Conservation (phyloP, 306 rosid genomes). For the Pueraria montana region DNA sequence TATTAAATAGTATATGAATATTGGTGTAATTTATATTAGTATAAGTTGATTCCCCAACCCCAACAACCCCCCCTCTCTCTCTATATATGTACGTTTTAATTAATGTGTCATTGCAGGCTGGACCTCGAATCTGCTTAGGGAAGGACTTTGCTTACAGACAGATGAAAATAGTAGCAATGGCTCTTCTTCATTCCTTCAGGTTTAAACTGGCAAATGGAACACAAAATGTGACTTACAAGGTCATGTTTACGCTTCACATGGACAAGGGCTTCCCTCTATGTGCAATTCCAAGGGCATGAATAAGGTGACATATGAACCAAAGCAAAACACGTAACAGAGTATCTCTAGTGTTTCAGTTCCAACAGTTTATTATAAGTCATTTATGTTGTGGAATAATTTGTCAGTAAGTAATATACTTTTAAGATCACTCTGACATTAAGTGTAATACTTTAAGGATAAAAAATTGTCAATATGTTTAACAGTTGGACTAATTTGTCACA, state of each 20-base stretch:
- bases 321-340: neutral
- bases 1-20: no score
- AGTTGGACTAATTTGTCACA: no score
- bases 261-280: constrained; percentile 68
- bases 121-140: constrained; percentile 79
- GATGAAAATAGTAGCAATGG: constrained; percentile 75
- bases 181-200: constrained; percentile 68
- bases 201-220: constrained; percentile 66
- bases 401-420: no score
- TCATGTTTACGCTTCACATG: constrained; percentile 85
- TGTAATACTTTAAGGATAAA: no score
- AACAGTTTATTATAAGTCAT: no score
- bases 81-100: no score
- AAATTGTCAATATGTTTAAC: no score
- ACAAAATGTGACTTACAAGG: constrained; percentile 57
- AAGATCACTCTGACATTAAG: no score
- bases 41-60: no score
- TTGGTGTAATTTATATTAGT: no score
- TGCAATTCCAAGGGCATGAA: constrained; percentile 61
- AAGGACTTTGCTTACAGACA: constrained; percentile 84
- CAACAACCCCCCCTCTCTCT: no score
- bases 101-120: constrained; percentile 60
- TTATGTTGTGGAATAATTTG: no score
- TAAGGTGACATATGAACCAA: neutral
- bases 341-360: neutral